Evolutionary conservation across 1,284 basidiomycete genomes (phyloP).

Genomic region (Austroboletus niveus): DNA sequence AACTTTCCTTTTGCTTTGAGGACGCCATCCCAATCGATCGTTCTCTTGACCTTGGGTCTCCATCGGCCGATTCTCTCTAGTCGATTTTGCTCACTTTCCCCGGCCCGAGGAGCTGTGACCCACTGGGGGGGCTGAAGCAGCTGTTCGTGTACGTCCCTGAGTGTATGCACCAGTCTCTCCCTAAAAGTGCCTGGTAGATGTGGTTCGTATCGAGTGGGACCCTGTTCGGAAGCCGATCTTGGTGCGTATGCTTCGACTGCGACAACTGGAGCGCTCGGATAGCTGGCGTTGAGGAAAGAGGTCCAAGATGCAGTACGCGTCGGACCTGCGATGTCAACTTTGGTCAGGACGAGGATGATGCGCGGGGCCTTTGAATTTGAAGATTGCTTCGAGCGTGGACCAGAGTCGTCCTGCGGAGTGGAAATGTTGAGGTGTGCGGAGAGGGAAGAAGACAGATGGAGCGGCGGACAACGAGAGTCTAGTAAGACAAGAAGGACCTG

Average conservation of each 20-base stretch:
- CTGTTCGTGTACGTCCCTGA: conserved; percentile 66
- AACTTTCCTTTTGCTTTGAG: conserved; percentile 43
- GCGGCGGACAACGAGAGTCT: conserved; percentile 80
- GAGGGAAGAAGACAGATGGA: conserved; percentile 65
- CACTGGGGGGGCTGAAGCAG: conserved; percentile 68
- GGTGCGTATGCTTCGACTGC: conserved; percentile 72
- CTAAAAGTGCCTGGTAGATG: conserved; percentile 63
- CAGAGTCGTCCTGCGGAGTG: background rate
- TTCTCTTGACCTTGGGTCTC: conserved; percentile 60
- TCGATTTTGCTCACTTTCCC: conserved; percentile 18
- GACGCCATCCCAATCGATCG: conserved; percentile 74
- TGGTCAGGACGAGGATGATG: conserved; percentile 80
- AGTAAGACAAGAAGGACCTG: conserved; percentile 83
- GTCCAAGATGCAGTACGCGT: conserved; percentile 65
- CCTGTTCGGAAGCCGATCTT: conserved; percentile 42
- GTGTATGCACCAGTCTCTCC: conserved; percentile 60
- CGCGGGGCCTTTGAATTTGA: conserved; percentile 39
- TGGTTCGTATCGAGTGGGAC: conserved; percentile 56
- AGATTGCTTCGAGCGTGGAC: conserved; percentile 15
- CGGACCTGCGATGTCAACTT: conserved; percentile 73
- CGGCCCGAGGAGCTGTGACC: conserved; percentile 43
- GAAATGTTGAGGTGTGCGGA: conserved; percentile 41
- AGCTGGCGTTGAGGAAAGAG: conserved; percentile 54
- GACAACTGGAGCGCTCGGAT: conserved; percentile 61
- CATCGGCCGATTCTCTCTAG: conserved; percentile 56